Base-by-base conservation (phyloP, 2,329 filamentous ascomycete species). In the Colletotrichum tabaci region DNA sequence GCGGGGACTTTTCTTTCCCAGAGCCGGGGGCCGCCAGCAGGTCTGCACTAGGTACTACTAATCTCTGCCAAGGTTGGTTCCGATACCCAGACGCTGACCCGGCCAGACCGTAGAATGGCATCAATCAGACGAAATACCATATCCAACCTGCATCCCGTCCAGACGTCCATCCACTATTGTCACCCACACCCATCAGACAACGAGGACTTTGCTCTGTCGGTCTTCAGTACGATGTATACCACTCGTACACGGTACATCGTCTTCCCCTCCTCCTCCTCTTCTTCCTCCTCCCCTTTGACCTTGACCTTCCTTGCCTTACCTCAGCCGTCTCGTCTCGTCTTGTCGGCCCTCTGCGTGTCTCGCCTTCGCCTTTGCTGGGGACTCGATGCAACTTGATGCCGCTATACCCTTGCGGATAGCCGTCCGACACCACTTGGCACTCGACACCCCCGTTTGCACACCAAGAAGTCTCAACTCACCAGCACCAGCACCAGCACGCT, bases 121-220 rank as follows among this genome's bases (percentile, higher is more conserved):
- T 71, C 67, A 67, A 40, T 67, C 68, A 71, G 57, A 71, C 64
- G 68, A 71, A 71, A 71, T 61, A 62, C 64, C 57, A 65, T 67
- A 55, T 12, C 64, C 57, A 71, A 47, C 67, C 16, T 47, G 47
- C 38, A 61, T 56, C 67, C 63, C 60, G 62, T 61, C 63, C 50
- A 42, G 55, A 56, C 38, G 30, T 61, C 62, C 55, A 61, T 57
- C 49, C 63, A 58, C 30, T 56, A 35, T 9, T 35, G 30, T 38
- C 21, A 40, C 38, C 67, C 62, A 53, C 40, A 40, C 42, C 44
- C 52, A 21, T 30, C 26, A 30, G 23, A 57, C 21, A 61, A 52
- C n/a, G 40, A 40, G 60, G 50, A 61, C 60, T 7, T 49, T 50
- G 61, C 26, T 9, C 30, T 38, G 52, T n/a, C 18, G 35, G 35